Evolutionary conservation across 2,329 filamentous ascomycete species (phyloP), one percentile per base, ranked within the genome.

Genomic region (Aspergillus amoenus): DNA sequence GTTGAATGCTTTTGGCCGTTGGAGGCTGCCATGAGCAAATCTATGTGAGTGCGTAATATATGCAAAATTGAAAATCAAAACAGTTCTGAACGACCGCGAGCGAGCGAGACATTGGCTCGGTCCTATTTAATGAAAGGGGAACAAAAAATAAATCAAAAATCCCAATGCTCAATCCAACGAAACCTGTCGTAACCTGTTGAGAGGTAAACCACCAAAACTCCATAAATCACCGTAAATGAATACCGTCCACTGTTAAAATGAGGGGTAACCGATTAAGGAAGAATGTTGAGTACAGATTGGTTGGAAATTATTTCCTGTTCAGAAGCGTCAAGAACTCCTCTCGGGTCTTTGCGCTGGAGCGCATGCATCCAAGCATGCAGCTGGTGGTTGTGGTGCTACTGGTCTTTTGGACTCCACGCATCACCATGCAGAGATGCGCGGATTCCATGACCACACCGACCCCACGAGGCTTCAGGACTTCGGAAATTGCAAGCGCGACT

Each of bases 381-480:
- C 92, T 97, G 17, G 94, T 99, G 39, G 95, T 94, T 6, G 94
- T 97, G 17, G 85, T 89, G 50, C 90, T 88, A 41, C 83, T 85
- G 0, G 91, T 92, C 81, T 99, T 97, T 73, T 97, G 86, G 9
- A 99, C 93, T n/a, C 94, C 94, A 46, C 94, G 86, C 93, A 97
- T 97, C 15, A 96, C 92, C 93, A 97, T 99, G 81, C 94, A 99
- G 46, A 97, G 80, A 77, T 99, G 94, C 69, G 87, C 93, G 13
- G 91, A 95, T 71, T 99, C 94, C 88, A 99, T 96, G 58, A 99
- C 93, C 2, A 99, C 94, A 18, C 91, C 93, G 2, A 99, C 93
- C 46, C 94, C 94, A 71, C 95, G 91, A 2, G 94, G 94, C 73
- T 95, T 89, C 47, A 99, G 82, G 12, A 97, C 88, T 70, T 97